These are phyloP conservation scores for Phaeotremella skinneri DNA, from an alignment of 768 basidiomycete species.

Conservation along the genomic window DNA sequence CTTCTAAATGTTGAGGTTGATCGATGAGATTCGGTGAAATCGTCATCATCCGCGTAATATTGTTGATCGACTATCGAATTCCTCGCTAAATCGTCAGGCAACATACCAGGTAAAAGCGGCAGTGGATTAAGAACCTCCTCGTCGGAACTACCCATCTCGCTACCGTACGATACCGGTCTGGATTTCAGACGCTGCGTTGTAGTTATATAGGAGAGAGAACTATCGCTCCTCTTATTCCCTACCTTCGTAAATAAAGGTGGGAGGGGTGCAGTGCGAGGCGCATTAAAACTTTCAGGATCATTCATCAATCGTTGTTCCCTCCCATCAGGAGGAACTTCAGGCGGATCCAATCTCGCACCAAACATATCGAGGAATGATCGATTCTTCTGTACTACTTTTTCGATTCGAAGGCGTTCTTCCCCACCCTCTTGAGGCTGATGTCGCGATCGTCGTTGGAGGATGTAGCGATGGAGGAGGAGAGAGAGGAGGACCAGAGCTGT, in stretches of 20 bases:
- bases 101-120: conserved; percentile 5
- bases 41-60: neutral
- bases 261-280: conserved; percentile 26
- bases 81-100: conserved; percentile 2
- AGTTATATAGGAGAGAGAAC: conserved; percentile 18
- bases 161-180: neutral
- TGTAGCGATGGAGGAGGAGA: conserved; percentile 4
- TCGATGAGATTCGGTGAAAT: too few relatives aligned
- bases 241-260: neutral
- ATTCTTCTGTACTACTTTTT: neutral
- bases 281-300: conserved; percentile 22
- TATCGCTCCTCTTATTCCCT: conserved; percentile 1
- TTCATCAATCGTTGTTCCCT: conserved; percentile 4
- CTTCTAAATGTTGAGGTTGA: too few relatives aligned
- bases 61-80: neutral
- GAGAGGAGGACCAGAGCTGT: conserved; percentile 13
- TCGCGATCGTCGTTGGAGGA: conserved; percentile 7
- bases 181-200: conserved; percentile 13
- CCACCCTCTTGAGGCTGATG: neutral
- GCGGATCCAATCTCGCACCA: neutral
- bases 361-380: conserved; percentile 6
- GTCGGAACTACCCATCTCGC: neutral
- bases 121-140: conserved; percentile 3
- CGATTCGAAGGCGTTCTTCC: neutral
- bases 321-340: neutral